Conservation (phyloP, 2,329 filamentous ascomycete genomes). For the Penicillium janthinellum region DNA sequence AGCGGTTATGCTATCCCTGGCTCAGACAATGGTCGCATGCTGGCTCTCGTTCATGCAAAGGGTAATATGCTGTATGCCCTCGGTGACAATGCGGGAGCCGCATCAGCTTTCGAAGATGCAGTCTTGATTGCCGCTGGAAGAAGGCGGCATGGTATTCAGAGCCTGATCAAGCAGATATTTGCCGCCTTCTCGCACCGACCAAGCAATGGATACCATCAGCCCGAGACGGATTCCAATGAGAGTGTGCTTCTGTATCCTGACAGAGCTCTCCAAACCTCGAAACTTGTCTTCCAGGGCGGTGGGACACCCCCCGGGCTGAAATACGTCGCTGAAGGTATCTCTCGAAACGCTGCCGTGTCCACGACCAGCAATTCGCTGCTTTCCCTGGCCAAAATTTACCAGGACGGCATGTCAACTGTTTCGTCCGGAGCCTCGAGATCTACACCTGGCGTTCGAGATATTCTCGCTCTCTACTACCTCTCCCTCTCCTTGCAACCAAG, state of each 20-base stretch:
- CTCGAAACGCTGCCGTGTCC: constrained; percentile 78
- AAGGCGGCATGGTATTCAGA: constrained; percentile 68
- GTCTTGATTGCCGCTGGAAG: constrained; percentile 84
- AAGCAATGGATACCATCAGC: constrained; percentile 41
- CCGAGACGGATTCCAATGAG: constrained; percentile 45
- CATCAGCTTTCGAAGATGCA: constrained; percentile 90
- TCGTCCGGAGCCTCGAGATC: constrained; percentile 60
- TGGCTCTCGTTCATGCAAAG: constrained; percentile 94
- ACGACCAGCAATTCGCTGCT: constrained; percentile 95
- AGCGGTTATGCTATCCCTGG: constrained; percentile 85
- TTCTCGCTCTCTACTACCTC: constrained; percentile 90
- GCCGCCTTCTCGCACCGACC: constrained; percentile 62
- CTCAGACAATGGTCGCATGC: constrained; percentile 85
- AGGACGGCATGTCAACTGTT: constrained; percentile 86
- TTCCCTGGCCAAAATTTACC: constrained; percentile 95
- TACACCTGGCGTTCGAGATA: constrained; percentile 81
- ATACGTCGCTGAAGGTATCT: constrained; percentile 68
- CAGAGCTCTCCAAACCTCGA: constrained; percentile 78
- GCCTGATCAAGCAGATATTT: constrained; percentile 78
- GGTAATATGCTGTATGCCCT: constrained; percentile 96
- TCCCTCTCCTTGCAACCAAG: constrained; percentile 93
- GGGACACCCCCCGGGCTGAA: constrained; percentile 79
- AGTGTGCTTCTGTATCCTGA: constrained; percentile 82
- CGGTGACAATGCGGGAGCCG: constrained; percentile 78
- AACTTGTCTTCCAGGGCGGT: constrained; percentile 74